Conservation (phyloP, 371 early-diverging fungal genomes). For the Mucor saturninus region DNA sequence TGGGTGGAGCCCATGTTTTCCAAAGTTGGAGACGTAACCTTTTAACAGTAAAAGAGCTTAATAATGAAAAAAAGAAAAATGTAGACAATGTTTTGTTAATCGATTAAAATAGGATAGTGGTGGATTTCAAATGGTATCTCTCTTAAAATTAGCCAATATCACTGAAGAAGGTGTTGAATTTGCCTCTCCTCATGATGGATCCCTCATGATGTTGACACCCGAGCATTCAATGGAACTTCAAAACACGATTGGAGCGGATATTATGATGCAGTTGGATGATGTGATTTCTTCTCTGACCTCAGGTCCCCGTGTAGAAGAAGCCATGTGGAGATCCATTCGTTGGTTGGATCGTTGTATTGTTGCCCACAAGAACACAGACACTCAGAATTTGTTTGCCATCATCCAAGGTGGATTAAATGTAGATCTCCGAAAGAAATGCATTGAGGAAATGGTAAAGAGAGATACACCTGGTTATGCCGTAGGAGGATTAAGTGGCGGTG, state of each 20-base stretch:
- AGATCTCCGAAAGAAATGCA: conserved; percentile 77
- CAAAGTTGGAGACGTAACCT: conserved; percentile 88
- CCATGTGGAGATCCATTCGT: conserved; percentile 92
- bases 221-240: conserved; percentile 94
- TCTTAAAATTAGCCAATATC: conserved; percentile 84
- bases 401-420: conserved; percentile 92
- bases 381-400: conserved; percentile 94
- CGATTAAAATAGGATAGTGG: conserved; percentile 72
- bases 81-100: background rate
- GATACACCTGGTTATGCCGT: conserved; percentile 94
- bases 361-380: conserved; percentile 74
- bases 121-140: conserved; percentile 96
- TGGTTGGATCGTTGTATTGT: conserved; percentile 95
- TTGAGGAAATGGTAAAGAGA: conserved; percentile 88
- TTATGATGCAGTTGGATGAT: conserved; percentile 98
- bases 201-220: conserved; percentile 90
- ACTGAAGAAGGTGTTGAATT: conserved; percentile 95
- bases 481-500: conserved; percentile 96
- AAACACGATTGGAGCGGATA: conserved; percentile 95
- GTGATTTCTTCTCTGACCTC: conserved; percentile 89
- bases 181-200: conserved; percentile 83
- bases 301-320: conserved; percentile 88
- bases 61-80: background rate
- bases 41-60: conserved; percentile 71
- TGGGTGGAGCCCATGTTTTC: conserved; percentile 87